Percentiles rank a stretch among this genome's conserved stretches.
Evolutionary conservation across 768 basidiomycete species (phyloP).

Genomic region (Collybia sp.): DNA sequence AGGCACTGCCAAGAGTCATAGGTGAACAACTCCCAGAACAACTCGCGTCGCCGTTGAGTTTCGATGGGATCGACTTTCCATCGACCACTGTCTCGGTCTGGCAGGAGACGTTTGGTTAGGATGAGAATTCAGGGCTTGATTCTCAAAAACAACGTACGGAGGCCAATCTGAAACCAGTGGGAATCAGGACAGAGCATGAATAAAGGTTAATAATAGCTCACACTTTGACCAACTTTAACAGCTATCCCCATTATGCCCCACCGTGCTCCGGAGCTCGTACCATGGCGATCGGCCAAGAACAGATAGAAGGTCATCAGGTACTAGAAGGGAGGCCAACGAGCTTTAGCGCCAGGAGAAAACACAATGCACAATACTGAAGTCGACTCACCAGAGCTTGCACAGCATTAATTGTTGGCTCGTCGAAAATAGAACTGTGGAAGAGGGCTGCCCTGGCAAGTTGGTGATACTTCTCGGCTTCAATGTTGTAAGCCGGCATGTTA

Average conservation of each 20-base stretch:
- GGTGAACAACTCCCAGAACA: conserved; percentile 65
- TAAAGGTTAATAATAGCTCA: conserved; percentile 30
- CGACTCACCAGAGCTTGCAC: conserved; percentile 60
- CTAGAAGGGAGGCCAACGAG: conserved; percentile 23
- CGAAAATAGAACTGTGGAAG: conserved; percentile 60
- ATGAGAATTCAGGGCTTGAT: background rate
- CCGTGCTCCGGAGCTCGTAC: conserved; percentile 56
- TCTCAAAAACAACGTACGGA: conserved; percentile 43
- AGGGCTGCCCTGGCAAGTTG: conserved; percentile 62
- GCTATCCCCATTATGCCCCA: conserved; percentile 70
- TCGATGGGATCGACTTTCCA: conserved; percentile 59
- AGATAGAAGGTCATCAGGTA: conserved; percentile 69
- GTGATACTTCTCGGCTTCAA: conserved; percentile 70
- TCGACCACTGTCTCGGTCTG: conserved; percentile 68
- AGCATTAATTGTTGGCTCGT: conserved; percentile 62
- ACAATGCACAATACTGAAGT: conserved; percentile 1
- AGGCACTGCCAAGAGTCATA: conserved; percentile 57
- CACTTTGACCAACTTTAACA: conserved; percentile 67
- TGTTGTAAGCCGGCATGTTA: conserved; percentile 47
- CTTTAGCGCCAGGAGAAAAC: conserved; percentile 9
- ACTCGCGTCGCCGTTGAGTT: conserved; percentile 56
- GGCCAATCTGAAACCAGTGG: conserved; percentile 46
- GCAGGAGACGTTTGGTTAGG: conserved; percentile 4
- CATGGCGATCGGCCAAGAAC: conserved; percentile 65
- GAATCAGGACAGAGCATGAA: conserved; percentile 4